Conservation (phyloP, 345 rosid species). For the Eutrema yunnanense region DNA sequence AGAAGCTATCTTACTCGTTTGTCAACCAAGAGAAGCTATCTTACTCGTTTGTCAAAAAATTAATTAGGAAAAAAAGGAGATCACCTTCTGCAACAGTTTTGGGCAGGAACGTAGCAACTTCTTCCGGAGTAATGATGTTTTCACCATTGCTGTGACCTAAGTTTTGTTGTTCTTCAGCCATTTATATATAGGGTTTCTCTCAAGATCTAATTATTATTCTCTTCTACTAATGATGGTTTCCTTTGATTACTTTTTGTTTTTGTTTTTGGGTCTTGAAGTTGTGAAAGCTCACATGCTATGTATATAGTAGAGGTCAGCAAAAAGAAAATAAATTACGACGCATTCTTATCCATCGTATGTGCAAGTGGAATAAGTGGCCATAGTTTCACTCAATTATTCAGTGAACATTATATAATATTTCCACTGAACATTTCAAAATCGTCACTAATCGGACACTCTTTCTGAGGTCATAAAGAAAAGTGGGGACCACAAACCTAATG, state of each 20-base stretch:
- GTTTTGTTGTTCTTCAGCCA: conserved; percentile 21
- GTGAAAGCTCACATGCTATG: conserved; percentile 5
- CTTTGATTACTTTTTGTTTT: background rate
- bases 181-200: conserved; percentile 14
- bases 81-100: conserved; percentile 30
- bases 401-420: background rate
- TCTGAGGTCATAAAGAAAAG: background rate
- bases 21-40: background rate
- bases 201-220: background rate
- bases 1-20: background rate
- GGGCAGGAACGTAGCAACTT: conserved; percentile 27
- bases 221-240: background rate
- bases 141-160: conserved; percentile 18
- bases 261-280: background rate
- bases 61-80: background rate
- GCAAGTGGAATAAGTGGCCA: conserved; percentile 15
- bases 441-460: background rate
- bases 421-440: background rate
- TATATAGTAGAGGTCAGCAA: no score
- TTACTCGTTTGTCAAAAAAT: no score
- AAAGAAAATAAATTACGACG: background rate
- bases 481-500: conserved; percentile 2
- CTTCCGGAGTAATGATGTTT: conserved; percentile 29
- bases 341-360: background rate
- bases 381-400: background rate